These are phyloP conservation scores for Nannizziopsis arthrosporioides DNA, from an alignment of 2,329 filamentous ascomycete species.

Conservation along the genomic window DNA sequence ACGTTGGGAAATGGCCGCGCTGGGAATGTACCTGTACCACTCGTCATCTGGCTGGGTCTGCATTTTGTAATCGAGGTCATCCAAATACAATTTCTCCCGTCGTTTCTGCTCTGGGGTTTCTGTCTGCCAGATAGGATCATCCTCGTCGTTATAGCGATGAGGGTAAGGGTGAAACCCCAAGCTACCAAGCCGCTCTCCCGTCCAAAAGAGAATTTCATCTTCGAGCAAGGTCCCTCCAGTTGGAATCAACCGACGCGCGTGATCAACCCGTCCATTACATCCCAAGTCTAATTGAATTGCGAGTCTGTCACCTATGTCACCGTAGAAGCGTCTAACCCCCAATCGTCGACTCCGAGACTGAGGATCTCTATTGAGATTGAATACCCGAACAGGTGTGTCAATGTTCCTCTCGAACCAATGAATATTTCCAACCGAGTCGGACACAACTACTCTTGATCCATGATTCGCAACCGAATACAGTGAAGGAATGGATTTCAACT, in stretches of 20 bases:
- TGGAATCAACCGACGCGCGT: conserved; percentile 68
- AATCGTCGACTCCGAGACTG: neutral
- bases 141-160: conserved; percentile 33
- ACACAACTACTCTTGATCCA: conserved; percentile 68
- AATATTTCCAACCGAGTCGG: conserved; percentile 70
- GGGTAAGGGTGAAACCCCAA: conserved; percentile 48
- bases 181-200: conserved; percentile 69
- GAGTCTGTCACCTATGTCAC: conserved; percentile 33
- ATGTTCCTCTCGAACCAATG: conserved; percentile 90
- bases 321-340: conserved; percentile 2
- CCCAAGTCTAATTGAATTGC: neutral
- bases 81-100: conserved; percentile 37
- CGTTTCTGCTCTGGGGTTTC: conserved; percentile 41
- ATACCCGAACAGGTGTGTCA: conserved; percentile 41
- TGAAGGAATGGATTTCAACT: conserved; percentile 70
- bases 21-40: no score
- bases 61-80: neutral
- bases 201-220: conserved; percentile 74
- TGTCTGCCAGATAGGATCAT: conserved; percentile 35
- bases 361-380: conserved; percentile 42
- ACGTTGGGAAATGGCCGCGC: no score
- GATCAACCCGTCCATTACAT: conserved; percentile 43
- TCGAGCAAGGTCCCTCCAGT: conserved; percentile 36
- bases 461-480: conserved; percentile 71
- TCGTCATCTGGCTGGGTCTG: neutral